Percentiles rank a stretch among this genome's conserved stretches.
Conservation (phyloP, 176 grass and related monocot species). For the Triticum dicoccoides region DNA sequence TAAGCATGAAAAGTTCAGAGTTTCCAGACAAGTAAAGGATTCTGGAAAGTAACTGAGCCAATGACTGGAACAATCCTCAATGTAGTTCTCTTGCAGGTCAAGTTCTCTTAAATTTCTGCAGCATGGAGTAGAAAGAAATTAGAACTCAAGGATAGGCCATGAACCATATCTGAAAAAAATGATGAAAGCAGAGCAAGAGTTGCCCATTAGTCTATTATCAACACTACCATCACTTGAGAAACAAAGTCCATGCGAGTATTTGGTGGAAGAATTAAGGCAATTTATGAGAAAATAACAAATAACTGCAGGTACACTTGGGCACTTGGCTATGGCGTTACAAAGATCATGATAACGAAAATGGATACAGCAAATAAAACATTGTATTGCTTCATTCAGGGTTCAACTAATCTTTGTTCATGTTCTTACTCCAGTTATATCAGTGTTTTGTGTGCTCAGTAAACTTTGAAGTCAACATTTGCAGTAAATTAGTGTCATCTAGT, state of each 20-base stretch:
- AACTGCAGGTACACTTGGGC: conserved; percentile 1
- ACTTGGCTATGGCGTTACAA: not conserved
- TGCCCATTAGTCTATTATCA: not conserved
- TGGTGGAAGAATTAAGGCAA: not conserved
- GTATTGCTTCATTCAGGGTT: not conserved
- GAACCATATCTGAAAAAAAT: not conserved
- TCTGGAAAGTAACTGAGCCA: conserved; percentile 66
- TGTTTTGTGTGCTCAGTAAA: not conserved
- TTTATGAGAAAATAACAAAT: not conserved
- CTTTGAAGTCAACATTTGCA: not conserved
- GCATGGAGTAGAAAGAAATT: conserved; percentile 10
- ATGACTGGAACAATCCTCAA: conserved; percentile 53
- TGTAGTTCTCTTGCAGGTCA: conserved; percentile 60
- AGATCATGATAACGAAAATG: not conserved
- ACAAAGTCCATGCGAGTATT: conserved; percentile 2
- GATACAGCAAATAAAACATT: not conserved
- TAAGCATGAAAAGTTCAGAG: conserved; percentile 68
- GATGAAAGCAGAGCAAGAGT: not conserved
- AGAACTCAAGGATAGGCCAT: not conserved
- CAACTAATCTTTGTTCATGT: not conserved
- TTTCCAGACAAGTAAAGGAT: conserved; percentile 58
- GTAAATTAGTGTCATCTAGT: not conserved
- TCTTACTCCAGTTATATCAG: not conserved
- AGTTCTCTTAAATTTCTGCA: conserved; percentile 64
- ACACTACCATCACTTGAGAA: not conserved